Base-by-base conservation (phyloP, 1,284 basidiomycete genomes). In the Ustilago sp. region DNA sequence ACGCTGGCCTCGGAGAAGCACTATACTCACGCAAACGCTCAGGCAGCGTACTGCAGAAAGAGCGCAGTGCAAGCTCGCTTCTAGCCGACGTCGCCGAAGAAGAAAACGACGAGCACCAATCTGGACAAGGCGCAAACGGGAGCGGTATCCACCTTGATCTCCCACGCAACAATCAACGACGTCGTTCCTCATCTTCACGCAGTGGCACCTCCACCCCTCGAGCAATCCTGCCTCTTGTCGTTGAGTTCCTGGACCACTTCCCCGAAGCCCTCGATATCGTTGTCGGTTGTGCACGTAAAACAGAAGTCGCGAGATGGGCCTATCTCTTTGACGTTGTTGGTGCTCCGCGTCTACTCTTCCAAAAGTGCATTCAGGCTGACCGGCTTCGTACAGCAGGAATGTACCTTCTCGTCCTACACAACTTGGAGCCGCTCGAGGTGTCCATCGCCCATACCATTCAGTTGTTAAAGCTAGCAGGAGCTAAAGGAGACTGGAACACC, bases 211-310 rank as follows among this genome's bases (percentile, higher is more conserved):
- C 34, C 63, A 78, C 51, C 47, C 45, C 67, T 4, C 55, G 88
- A 51, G 87, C 88, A 19, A 88, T 92, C 2, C 87, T 98, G 11
- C 89, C 92, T 0, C 88, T 89, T 0, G 92, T 93, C 2, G 89
- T 98, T 60, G 92, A 93, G 73, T 99, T 99, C 83, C 87, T 99
- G 77, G 96, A 99, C 84, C 91, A 98, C 85, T 99, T 98, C 84
- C 92, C 94, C 67, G 92, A 91, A 59, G 90, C 93, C 4, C 88
- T 98, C 60, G 93, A 97, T 70, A 95, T 99, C 5, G 93, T 99
- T 1, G 96, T 98, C 8, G 92, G 93, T 7, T 98, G 96, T 83
- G 97, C 97, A 8, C 89, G 97, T 55, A 99, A 99, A 88, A 99
- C 95, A 4, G 97, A 99, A 87, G 91, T 96, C 81, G 92, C 93